These are phyloP conservation scores for Symmetrospora coprosmae DNA, from an alignment of 768 basidiomycete genomes.

Conservation along the genomic window DNA sequence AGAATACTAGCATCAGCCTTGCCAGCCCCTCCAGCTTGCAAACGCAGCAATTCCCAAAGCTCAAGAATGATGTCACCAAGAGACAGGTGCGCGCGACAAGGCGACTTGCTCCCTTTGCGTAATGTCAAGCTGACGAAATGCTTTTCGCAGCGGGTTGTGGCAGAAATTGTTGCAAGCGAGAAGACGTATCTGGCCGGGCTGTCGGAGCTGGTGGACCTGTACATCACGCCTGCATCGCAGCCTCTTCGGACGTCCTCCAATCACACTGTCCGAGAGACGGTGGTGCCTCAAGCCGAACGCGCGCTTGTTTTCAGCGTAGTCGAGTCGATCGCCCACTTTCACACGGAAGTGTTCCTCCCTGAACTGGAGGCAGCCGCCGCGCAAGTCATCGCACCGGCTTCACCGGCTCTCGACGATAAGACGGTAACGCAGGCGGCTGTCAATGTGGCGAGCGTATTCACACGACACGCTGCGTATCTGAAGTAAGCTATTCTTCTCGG, in stretches of 20 bases:
- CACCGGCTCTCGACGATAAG: conserved; percentile 57
- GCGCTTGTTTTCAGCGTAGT: conserved; percentile 83
- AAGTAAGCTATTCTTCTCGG: conserved; percentile 35
- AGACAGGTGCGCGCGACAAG: conserved; percentile 42
- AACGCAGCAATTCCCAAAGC: conserved; percentile 48
- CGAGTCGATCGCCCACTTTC: conserved; percentile 79
- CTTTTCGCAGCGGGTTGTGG: conserved; percentile 46
- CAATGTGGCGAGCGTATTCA: conserved; percentile 72
- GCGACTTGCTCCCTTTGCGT: not conserved
- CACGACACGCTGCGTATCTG: conserved; percentile 93
- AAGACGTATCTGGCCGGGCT: conserved; percentile 87
- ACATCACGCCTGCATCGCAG: conserved; percentile 68
- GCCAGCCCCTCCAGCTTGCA: not conserved
- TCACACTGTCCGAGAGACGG: conserved; percentile 53
- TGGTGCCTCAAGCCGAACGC: conserved; percentile 71
- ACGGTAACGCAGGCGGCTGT: conserved; percentile 46
- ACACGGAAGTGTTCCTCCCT: conserved; percentile 81
- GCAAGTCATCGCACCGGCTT: conserved; percentile 53
- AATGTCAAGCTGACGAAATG: not conserved
- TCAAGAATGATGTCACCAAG: conserved; percentile 78
- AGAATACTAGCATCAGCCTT: not conserved
- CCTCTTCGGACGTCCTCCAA: conserved; percentile 47
- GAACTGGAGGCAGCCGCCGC: conserved; percentile 66
- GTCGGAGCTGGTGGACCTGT: conserved; percentile 84
- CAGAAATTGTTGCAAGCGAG: conserved; percentile 91